Percentiles rank a stretch among this genome's conserved stretches.
phyloP scores from a whole-genome alignment of 2,329 filamentous ascomycete species.

The Calonectria hongkongensis region DNA sequence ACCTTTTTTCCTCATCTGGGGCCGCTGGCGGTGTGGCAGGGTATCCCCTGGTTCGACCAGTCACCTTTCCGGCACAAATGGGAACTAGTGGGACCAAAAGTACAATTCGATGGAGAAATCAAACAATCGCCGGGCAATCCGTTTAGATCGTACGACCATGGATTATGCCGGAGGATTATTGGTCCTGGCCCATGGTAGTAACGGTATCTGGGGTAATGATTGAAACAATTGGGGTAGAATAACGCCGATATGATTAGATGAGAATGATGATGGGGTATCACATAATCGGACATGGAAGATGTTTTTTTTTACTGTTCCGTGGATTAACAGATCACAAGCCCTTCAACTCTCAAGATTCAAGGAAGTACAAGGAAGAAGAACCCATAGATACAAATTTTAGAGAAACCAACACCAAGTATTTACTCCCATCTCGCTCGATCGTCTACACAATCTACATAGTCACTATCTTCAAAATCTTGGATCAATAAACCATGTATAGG shows the following conservation, averaged over 20 bases:
- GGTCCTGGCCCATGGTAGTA: neutral
- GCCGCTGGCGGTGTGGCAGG: neutral
- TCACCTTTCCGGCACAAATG: neutral
- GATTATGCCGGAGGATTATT: slow-evolving; percentile 3
- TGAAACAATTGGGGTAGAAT: neutral
- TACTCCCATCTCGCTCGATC: too few relatives aligned
- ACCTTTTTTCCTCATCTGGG: slow-evolving; percentile 8
- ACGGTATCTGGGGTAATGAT: neutral
- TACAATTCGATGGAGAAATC: neutral
- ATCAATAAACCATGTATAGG: neutral
- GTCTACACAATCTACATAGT: too few relatives aligned
- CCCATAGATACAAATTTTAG: too few relatives aligned
- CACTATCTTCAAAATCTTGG: neutral
- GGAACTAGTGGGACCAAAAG: neutral
- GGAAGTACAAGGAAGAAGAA: too few relatives aligned
- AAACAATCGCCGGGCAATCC: slow-evolving; percentile 8
- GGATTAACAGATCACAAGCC: too few relatives aligned
- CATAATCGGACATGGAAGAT: neutral
- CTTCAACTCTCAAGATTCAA: too few relatives aligned
- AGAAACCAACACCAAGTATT: too few relatives aligned
- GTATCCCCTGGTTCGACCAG: neutral
- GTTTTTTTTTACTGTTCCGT: neutral
- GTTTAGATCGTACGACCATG: slow-evolving; percentile 21
- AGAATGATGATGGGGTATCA: neutral
- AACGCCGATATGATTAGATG: neutral